phyloP scores from a whole-genome alignment of 2,329 filamentous ascomycete species.

The Pseudogymnoascus sp. region DNA sequence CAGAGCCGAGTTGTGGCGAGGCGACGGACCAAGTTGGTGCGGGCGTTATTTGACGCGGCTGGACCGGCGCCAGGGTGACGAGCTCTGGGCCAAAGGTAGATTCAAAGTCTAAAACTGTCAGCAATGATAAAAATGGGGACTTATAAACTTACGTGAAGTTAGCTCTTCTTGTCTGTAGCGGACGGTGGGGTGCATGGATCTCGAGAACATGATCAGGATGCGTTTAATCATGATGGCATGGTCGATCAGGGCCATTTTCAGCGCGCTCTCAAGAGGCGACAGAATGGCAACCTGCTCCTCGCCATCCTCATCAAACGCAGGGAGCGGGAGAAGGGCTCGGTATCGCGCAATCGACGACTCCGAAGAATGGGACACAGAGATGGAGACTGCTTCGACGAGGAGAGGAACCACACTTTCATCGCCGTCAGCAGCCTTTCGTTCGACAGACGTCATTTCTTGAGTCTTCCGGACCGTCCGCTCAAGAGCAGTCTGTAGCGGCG shows the following conservation, averaged over 20 bases:
- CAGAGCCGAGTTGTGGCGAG: constrained; percentile 12
- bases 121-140: constrained; percentile 13
- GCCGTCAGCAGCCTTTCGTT: constrained; percentile 65
- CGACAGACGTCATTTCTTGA: constrained; percentile 68
- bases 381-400: constrained; percentile 67
- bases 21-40: constrained; percentile 31
- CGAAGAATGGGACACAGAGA: constrained; percentile 66
- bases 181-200: constrained; percentile 50
- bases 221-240: constrained; percentile 83
- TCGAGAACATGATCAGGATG: constrained; percentile 63
- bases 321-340: constrained; percentile 60
- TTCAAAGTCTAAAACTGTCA: constrained; percentile 46
- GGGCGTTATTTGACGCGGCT: constrained; percentile 34
- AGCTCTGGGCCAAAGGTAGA: constrained; percentile 59
- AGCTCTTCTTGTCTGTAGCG: constrained; percentile 52
- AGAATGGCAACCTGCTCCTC: constrained; percentile 44
- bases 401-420: constrained; percentile 62
- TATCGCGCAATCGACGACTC: constrained; percentile 75
- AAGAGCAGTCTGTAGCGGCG: constrained; percentile 76
- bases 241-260: constrained; percentile 79
- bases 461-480: constrained; percentile 89
- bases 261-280: constrained; percentile 62
- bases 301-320: constrained; percentile 32
- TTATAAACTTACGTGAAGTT: constrained; percentile 49
- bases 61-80: constrained; percentile 50